A percentile compares a stretch with the other conserved stretches of the same genome.
These are phyloP conservation scores for Trichoderma simmonsii DNA, from an alignment of 2,329 filamentous ascomycete genomes.

Conservation along the genomic window DNA sequence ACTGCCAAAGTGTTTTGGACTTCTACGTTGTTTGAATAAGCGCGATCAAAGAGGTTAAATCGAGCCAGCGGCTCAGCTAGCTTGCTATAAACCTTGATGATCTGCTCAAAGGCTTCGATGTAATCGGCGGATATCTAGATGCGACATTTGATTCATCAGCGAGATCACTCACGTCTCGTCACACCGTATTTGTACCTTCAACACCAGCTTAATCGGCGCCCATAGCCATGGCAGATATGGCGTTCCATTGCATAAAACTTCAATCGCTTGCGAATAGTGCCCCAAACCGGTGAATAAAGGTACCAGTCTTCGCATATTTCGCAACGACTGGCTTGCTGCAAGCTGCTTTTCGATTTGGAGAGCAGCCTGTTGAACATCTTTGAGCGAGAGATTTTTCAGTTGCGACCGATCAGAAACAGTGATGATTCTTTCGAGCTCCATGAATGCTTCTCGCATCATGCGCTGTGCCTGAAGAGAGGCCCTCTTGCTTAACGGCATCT, in stretches of 20 bases:
- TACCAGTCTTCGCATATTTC: slow-evolving; percentile 43
- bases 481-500: neutral
- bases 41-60: slow-evolving; percentile 15
- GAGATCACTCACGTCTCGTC: neutral
- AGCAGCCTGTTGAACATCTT: slow-evolving; percentile 36
- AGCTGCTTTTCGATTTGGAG: slow-evolving; percentile 40
- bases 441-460: slow-evolving; percentile 2
- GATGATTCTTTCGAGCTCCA: neutral
- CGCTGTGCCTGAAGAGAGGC: neutral
- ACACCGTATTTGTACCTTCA: neutral
- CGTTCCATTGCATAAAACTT: slow-evolving; percentile 45
- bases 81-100: neutral
- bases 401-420: neutral
- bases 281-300: slow-evolving; percentile 37
- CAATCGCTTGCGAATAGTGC: slow-evolving; percentile 31
- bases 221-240: slow-evolving; percentile 46
- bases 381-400: slow-evolving; percentile 29
- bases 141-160: neutral
- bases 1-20: slow-evolving; percentile 42
- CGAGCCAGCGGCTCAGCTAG: slow-evolving; percentile 21
- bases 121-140: neutral
- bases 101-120: neutral
- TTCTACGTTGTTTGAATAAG: slow-evolving; percentile 30
- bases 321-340: slow-evolving; percentile 34
- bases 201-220: slow-evolving; percentile 40